Evolutionary conservation across 495 filamentous ascomycete species (phyloP).

Genomic region (Hypoxylon cercidicola): DNA sequence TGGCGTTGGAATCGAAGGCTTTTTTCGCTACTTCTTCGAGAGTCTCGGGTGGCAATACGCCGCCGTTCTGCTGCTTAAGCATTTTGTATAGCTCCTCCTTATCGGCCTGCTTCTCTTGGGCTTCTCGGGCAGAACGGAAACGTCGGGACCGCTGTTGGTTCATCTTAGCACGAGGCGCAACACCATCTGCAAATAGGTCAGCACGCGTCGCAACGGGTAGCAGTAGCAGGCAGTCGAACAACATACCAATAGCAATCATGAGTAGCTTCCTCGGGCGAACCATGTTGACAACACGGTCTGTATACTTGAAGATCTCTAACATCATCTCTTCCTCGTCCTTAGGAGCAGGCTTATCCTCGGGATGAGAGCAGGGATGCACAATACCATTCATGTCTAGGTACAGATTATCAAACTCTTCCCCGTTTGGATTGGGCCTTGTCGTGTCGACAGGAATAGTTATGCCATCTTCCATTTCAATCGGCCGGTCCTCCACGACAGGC

Average conservation of each 20-base stretch:
- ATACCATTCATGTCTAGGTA: constrained; percentile 99
- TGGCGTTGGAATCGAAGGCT: constrained; percentile 97
- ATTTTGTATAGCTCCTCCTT: constrained; percentile 86
- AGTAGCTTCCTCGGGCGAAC: constrained; percentile 93
- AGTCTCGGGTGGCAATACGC: constrained; percentile 66
- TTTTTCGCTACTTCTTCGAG: constrained; percentile 79
- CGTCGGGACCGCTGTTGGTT: constrained; percentile 94
- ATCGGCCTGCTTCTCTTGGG: constrained; percentile 91
- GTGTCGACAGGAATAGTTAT: constrained; percentile 83
- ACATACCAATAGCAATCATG: constrained; percentile 96
- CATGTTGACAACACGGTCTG: constrained; percentile 98
- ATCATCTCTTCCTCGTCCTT: constrained; percentile 99
- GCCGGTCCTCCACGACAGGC: constrained; percentile 85
- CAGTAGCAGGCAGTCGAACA: neutral
- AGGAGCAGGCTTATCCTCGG: constrained; percentile 90
- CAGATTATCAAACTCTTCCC: constrained; percentile 96
- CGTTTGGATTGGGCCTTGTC: constrained; percentile 91
- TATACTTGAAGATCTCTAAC: constrained; percentile 96
- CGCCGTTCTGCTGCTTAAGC: constrained; percentile 76
- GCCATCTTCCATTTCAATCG: constrained; percentile 79
- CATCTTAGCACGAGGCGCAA: constrained; percentile 95
- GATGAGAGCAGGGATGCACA: constrained; percentile 98
- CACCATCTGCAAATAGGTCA: constrained; percentile 74
- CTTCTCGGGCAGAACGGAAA: constrained; percentile 93
- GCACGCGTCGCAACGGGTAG: constrained; percentile 18